Conservation (phyloP, 306 rosid species). For the Mucuna pruriens region DNA sequence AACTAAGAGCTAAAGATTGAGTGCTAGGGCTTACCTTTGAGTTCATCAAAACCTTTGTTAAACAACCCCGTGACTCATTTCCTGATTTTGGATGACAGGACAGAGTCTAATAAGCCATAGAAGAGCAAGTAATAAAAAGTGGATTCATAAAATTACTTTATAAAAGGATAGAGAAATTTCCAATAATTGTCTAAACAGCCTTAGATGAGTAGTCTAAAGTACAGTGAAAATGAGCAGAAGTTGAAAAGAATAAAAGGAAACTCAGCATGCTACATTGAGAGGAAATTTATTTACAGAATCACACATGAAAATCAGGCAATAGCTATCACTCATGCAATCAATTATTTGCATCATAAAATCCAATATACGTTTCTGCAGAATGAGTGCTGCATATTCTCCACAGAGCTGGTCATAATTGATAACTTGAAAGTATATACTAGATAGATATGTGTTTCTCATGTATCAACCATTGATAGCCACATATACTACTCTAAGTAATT, state of each 20-base stretch:
- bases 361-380: not conserved
- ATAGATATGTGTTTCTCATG: not conserved
- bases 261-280: not conserved
- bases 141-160: not conserved
- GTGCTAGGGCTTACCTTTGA: slow-evolving; percentile 51
- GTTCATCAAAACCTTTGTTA: slow-evolving; percentile 69
- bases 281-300: not conserved
- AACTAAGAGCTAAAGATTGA: slow-evolving; percentile 1
- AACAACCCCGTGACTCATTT: slow-evolving; percentile 47
- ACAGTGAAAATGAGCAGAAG: not conserved
- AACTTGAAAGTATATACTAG: not conserved
- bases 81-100: slow-evolving; percentile 48
- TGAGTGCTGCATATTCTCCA: not conserved
- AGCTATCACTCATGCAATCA: not conserved
- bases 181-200: not conserved
- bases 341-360: not conserved
- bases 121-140: slow-evolving; percentile 3
- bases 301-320: slow-evolving; percentile 3
- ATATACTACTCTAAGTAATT: not conserved
- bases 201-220: not conserved
- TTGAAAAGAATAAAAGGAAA: slow-evolving; percentile 1
- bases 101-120: not conserved
- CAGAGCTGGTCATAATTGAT: not conserved
- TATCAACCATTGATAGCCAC: not conserved
- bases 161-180: not conserved